Conservation (phyloP, 2,329 filamentous ascomycete species). For the Calonectria ilicicola region DNA sequence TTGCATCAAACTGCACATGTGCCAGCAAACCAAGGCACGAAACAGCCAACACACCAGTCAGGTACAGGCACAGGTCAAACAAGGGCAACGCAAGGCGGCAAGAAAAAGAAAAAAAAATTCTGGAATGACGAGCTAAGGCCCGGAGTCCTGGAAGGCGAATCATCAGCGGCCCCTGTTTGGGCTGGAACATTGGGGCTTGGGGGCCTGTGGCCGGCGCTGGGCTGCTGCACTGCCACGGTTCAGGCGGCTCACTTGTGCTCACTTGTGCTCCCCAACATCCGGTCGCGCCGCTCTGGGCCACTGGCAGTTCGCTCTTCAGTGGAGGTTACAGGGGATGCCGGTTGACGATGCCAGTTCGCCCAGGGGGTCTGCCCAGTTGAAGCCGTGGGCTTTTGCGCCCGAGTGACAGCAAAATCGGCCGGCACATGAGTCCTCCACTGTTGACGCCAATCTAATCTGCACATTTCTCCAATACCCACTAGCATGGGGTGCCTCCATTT, state of each 20-base stretch:
- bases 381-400: background rate
- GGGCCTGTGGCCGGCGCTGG: slow-evolving; percentile 10
- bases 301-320: slow-evolving; percentile 3
- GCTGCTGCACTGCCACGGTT: slow-evolving; percentile 26
- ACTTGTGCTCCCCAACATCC: slow-evolving; percentile 1
- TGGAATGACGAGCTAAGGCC: background rate
- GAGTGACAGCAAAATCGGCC: background rate
- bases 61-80: background rate
- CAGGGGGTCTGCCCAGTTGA: slow-evolving; percentile 3
- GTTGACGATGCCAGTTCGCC: background rate
- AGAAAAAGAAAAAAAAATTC: slow-evolving; percentile 18
- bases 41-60: slow-evolving; percentile 16
- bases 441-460: background rate
- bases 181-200: slow-evolving; percentile 10
- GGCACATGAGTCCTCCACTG: background rate
- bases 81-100: slow-evolving; percentile 12
- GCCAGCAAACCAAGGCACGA: slow-evolving; percentile 24
- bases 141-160: slow-evolving; percentile 19
- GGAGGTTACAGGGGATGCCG: slow-evolving; percentile 14
- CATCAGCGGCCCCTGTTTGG: slow-evolving; percentile 13
- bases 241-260: background rate
- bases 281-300: background rate
- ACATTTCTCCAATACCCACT: background rate
- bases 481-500: background rate
- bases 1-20: slow-evolving; percentile 10